Evolutionary conservation across 2,329 filamentous ascomycete species (phyloP).

Genomic region (Davidsoniella eucalypti): DNA sequence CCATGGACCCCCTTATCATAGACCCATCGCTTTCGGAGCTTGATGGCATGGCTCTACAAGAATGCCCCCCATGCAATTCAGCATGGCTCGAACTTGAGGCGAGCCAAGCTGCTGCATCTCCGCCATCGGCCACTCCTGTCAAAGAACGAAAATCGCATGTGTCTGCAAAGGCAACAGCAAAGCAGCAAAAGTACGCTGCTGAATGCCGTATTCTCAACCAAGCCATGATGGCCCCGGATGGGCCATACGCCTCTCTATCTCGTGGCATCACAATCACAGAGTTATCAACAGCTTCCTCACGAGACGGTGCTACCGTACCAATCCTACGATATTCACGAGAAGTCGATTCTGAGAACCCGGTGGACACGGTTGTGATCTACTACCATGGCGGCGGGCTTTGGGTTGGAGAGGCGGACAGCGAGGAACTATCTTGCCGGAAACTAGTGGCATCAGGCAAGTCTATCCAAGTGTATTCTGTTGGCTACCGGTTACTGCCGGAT

Average conservation of each 20-base stretch:
- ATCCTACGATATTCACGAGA: slow-evolving; percentile 21
- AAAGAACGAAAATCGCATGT: slow-evolving; percentile 17
- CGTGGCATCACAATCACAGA: slow-evolving; percentile 19
- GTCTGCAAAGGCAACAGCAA: slow-evolving; percentile 16
- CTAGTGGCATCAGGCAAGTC: slow-evolving; percentile 18
- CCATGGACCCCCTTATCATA: slow-evolving; percentile 10
- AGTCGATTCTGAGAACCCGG: slow-evolving; percentile 8
- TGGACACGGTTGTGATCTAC: slow-evolving; percentile 24
- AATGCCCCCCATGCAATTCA: slow-evolving; percentile 24
- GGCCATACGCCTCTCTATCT: slow-evolving; percentile 23
- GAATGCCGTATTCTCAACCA: slow-evolving; percentile 24
- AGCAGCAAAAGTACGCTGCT: slow-evolving; percentile 24
- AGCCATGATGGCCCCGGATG: slow-evolving; percentile 21
- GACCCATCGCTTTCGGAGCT: slow-evolving; percentile 13
- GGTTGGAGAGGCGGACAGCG: slow-evolving; percentile 32
- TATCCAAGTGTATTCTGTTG: slow-evolving; percentile 26
- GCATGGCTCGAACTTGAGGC: slow-evolving; percentile 26
- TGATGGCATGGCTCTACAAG: slow-evolving; percentile 17
- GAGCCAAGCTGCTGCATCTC: slow-evolving; percentile 16
- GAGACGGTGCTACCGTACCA: slow-evolving; percentile 22
- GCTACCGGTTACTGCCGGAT: slow-evolving; percentile 29
- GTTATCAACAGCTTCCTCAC: slow-evolving; percentile 19
- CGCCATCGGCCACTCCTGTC: slow-evolving; percentile 16
- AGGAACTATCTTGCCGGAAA: slow-evolving; percentile 30
- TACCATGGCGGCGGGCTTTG: slow-evolving; percentile 32